phyloP scores from a whole-genome alignment of 192 early-diverging fungal genomes.

The Jimgerdemannia flammicorona region DNA sequence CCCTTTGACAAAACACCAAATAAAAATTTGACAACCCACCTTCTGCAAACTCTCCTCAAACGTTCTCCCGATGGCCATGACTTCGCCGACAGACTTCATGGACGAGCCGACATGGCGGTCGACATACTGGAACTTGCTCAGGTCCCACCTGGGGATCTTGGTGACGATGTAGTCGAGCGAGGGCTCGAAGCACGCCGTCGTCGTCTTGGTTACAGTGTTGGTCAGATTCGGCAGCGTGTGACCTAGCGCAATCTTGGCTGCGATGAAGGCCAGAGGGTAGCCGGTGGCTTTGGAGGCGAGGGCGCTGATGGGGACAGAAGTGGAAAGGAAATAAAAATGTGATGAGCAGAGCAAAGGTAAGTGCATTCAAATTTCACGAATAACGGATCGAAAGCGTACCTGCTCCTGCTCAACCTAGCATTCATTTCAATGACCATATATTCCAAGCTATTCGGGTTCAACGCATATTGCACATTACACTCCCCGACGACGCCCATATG shows the following conservation, averaged over 20 bases:
- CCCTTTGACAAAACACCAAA: too few relatives aligned
- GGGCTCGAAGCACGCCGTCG: slow-evolving; percentile 97
- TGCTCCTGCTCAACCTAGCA: slow-evolving; percentile 81
- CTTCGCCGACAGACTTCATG: slow-evolving; percentile 98
- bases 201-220: slow-evolving; percentile 90
- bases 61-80: slow-evolving; percentile 97
- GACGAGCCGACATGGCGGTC: slow-evolving; percentile 76
- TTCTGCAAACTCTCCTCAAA: slow-evolving; percentile 97
- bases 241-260: slow-evolving; percentile 95
- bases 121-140: slow-evolving; percentile 92
- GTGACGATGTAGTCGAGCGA: slow-evolving; percentile 92
- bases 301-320: slow-evolving; percentile 34
- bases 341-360: slow-evolving; percentile 2
- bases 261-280: slow-evolving; percentile 97
- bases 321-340: not conserved
- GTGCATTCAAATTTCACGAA: not conserved
- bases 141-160: slow-evolving; percentile 98
- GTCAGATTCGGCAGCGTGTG: slow-evolving; percentile 79
- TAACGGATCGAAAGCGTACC: slow-evolving; percentile 20
- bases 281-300: slow-evolving; percentile 98
- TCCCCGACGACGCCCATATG: slow-evolving; percentile 97
- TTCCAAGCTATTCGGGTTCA: slow-evolving; percentile 84
- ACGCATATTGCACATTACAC: slow-evolving; percentile 97
- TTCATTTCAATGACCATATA: slow-evolving; percentile 98
- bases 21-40: not conserved